Conservation (phyloP, 345 rosid species). For the Eucalyptus brandiana region DNA sequence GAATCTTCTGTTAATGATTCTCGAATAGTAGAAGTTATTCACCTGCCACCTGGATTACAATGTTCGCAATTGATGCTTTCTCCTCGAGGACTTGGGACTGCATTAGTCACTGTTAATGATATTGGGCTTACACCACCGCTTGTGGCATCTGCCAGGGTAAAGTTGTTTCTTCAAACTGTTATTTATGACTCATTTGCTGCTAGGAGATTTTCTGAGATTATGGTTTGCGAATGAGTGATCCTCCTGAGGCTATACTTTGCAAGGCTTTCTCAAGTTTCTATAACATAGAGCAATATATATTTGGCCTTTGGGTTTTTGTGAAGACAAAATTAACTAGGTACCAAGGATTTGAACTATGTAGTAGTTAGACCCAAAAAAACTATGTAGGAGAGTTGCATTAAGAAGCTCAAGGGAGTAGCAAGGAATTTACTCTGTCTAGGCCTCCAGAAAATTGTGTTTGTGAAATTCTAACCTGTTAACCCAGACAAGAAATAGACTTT, state of each 20-base stretch:
- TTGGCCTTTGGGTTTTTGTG: neutral
- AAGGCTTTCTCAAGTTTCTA: neutral
- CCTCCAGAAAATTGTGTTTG: neutral
- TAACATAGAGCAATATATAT: neutral
- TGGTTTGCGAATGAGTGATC: neutral
- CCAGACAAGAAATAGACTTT: neutral
- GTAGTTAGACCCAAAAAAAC: neutral
- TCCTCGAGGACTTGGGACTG: constrained; percentile 80
- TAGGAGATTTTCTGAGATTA: neutral
- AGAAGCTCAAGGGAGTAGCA: neutral
- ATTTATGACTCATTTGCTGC: neutral
- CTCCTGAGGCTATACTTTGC: neutral
- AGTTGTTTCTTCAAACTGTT: neutral
- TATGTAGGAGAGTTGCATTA: neutral
- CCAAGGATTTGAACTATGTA: neutral
- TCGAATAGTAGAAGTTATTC: constrained; percentile 67
- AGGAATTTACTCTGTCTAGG: neutral
- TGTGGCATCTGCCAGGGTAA: constrained; percentile 69
- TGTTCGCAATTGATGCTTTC: constrained; percentile 62
- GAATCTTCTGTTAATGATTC: constrained; percentile 77
- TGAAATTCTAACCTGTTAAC: neutral
- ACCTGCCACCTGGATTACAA: constrained; percentile 53
- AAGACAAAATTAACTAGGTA: neutral
- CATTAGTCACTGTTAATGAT: constrained; percentile 65
- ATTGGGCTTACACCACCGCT: constrained; percentile 72